Evolutionary conservation across 805 yeast genomes (phyloP), one percentile per base, ranked within the genome.

Genomic region (Metschnikowia lochheadii): DNA sequence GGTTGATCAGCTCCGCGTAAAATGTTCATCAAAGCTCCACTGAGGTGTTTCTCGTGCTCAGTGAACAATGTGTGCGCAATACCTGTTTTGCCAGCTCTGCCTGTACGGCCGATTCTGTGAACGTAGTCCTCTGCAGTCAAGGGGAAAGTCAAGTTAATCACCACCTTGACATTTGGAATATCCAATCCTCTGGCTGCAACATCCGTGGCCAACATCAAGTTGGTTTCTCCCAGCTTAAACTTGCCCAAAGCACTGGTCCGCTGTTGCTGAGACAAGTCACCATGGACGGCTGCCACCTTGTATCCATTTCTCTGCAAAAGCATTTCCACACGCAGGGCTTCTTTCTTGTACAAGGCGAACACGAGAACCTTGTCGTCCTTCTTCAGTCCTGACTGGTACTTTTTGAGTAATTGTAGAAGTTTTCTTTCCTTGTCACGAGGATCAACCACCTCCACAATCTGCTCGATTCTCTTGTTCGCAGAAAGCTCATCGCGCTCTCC

Each of bases 171-270:
- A 60, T 95, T 89, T 47, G 99, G 99, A 62, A 94, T 94, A 70
- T 94, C 99, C 58, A 94, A 78, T 56, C 98, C 98, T 77, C 98
- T 82, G 38, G 97, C 97, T 47, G 97, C 97, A 51, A 91, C 99
- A 73, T 94, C 99, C 2, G 99, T 94, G 31, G 99, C 99, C 59
- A 94, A 78, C 69, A 94, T 72, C 41, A 94, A 72, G 59, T 79
- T 84, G 48, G 85, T 78, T 45, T 77, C 77, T 31, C 98, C 98
- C 34, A 77, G 68, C 69, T 94, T 94, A 77, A 94, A 94, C 55
- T 83, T 82, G 35, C 83, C 85, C 56, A 94, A 76, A 6, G 99
- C 96, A 56, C 76, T 80, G 3, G 96, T 86, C 72, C 99, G 84
- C 71, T 92, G 97, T 48, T 79, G 85, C 73, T 94, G 99, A 45